These are phyloP conservation scores for Chaetomium olivaceum DNA, from an alignment of 2,329 filamentous ascomycete species.

Conservation along the genomic window DNA sequence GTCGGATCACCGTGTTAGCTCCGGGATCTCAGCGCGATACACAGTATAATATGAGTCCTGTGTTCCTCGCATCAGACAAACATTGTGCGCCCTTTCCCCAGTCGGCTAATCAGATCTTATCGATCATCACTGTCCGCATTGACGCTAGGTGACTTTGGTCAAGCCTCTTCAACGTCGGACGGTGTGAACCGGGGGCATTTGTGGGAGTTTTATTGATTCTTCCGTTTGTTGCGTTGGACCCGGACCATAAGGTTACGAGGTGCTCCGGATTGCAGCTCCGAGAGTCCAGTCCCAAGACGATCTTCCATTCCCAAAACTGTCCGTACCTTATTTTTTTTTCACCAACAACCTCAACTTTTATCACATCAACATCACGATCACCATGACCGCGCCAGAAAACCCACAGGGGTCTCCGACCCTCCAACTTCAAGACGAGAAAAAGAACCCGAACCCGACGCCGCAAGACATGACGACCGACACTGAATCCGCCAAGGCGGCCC, in stretches of 20 bases:
- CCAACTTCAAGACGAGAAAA: conserved; percentile 6
- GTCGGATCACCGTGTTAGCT: not conserved
- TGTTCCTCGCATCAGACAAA: not conserved
- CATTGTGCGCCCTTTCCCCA: too few species aligned
- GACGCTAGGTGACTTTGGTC: not conserved
- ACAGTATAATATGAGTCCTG: not conserved
- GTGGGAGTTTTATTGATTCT: not conserved
- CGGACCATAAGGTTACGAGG: not conserved
- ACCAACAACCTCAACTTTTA: not conserved
- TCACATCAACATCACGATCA: not conserved
- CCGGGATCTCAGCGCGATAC: not conserved
- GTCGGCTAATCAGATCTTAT: not conserved
- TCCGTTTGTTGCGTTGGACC: not conserved
- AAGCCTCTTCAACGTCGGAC: not conserved
- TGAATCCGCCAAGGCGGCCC: conserved; percentile 1
- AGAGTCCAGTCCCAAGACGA: too few species aligned
- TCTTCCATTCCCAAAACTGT: not conserved
- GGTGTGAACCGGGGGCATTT: not conserved
- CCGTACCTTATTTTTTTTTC: not conserved
- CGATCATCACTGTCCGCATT: not conserved
- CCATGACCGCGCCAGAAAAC: conserved; percentile 2
- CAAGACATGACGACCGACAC: conserved; percentile 12
- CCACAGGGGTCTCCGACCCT: not conserved
- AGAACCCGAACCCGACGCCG: not conserved
- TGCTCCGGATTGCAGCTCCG: not conserved